phyloP scores from a whole-genome alignment of 2,329 filamentous ascomycete species.

The Cercospora sp. region DNA sequence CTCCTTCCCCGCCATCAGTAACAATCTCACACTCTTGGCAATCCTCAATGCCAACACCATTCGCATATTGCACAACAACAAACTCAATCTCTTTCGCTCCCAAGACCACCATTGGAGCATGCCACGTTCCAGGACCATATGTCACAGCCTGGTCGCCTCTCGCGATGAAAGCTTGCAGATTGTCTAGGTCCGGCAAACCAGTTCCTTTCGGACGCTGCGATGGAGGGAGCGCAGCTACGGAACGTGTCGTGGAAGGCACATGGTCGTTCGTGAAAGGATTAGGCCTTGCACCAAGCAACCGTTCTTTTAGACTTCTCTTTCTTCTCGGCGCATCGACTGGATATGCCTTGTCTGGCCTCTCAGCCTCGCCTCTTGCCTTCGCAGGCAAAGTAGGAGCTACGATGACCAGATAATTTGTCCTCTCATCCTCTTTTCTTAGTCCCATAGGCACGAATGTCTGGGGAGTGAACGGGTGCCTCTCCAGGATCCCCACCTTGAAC shows the following conservation, averaged over 20 bases:
- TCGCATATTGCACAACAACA: conserved; percentile 84
- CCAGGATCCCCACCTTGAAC: conserved; percentile 73
- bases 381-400: conserved; percentile 75
- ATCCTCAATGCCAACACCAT: conserved; percentile 78
- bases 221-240: neutral
- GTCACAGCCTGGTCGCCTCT: conserved; percentile 80
- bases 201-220: conserved; percentile 40
- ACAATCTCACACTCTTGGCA: conserved; percentile 71
- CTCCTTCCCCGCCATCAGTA: conserved; percentile 29
- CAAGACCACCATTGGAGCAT: conserved; percentile 92
- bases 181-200: conserved; percentile 70
- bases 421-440: conserved; percentile 48
- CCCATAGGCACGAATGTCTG: conserved; percentile 88
- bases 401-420: conserved; percentile 72
- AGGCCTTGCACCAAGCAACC: conserved; percentile 45
- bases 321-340: conserved; percentile 45
- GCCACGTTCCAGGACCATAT: conserved; percentile 89
- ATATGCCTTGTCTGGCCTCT: conserved; percentile 23
- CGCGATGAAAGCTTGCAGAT: conserved; percentile 75
- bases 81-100: conserved; percentile 74
- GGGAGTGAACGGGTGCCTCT: conserved; percentile 89
- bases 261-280: conserved; percentile 54
- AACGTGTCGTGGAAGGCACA: conserved; percentile 36
- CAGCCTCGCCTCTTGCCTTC: neutral
- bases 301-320: conserved; percentile 38